Base-by-base conservation (phyloP, 768 basidiomycete genomes). In the Xerocomellus intermedius region DNA sequence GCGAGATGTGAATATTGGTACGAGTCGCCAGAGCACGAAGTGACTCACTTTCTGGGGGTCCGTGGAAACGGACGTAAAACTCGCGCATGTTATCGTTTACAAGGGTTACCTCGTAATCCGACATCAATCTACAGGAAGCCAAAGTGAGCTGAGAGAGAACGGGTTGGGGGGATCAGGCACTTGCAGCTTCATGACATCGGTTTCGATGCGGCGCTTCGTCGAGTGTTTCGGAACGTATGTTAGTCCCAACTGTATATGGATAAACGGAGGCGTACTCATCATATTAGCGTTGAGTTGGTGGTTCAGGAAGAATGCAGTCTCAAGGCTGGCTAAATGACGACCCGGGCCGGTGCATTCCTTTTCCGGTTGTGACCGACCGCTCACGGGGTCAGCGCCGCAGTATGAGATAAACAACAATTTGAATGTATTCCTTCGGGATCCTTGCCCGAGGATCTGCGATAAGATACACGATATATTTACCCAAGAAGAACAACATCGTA, bases 21-120 rank as follows among this genome's bases (percentile, higher is more conserved):
- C n/a, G 28, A 36, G 42, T 41, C 48, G 17, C 44, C 38, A 21
- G 52, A 58, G 49, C 35, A 35, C 53, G 26, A 35, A 30, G 35
- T 37, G 30, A 75, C 91, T 69, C 74, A 96, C 96, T 99, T 77
- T 99, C 96, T 58, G 79, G 74, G 12, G 96, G 96, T 19, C 96
- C 96, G 62, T 89, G 82, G 78, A 99, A 99, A 57, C 88, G 87
- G 63, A 99, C 94, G 65, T 92, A 94, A 79, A 99, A 98, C 77
- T 99, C 97, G 69, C 95, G 91, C 92, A 98, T 97, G 77, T 82
- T 98, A 73, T 97, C 96, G 69, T 98, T 98, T 52, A 98, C 92
- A 66, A 99, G 86, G 38, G 85, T 92, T 56, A 99, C 97, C 71
- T 99, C 92, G 73, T 94, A 97, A 76, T 99, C 97, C 16, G 94